Evolutionary conservation across 768 basidiomycete genomes (phyloP), one percentile per base, ranked within the genome.

Genomic region (Amanita phalloides): DNA sequence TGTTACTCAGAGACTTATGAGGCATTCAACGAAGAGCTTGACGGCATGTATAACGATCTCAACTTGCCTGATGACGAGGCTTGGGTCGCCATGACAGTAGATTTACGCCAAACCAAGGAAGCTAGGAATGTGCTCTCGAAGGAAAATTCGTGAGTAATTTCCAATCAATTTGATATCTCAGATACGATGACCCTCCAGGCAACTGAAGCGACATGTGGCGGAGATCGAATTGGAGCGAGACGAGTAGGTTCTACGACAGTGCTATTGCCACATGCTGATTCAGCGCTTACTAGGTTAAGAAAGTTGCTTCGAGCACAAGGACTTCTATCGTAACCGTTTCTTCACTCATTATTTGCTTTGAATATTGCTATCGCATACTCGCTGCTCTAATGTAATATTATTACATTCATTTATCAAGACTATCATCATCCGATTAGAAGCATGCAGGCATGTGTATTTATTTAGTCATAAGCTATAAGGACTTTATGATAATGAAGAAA

Each of bases 1-100:
- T 36, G 23, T 35, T 48, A 21, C 48, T 42, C 35, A 58, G 28
- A 45, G n/a, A 30, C 47, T 41, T 47, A 10, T 47, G 55, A 94
- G 91, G 87, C 90, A 2, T 94, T 96, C 70, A 95, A 96, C 63
- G 90, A 92, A 62, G 92, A 95, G 63, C 74, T 96, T 30, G 91
- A 93, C 57, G 81, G 78, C 14, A 90, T 95, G 88, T 95, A 83
- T 66, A 84, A 86, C 47, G 90, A 93, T 53, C 79, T 78, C 25
- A 78, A 85, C 54, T 77, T 94, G 45, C 90, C 92, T 9, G 81
- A 82, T 20, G 80, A 84, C 45, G 88, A 92, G 59, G 90, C 90
- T 1, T 93, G 86, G 81, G 63, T 69, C n/a, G 84, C 84, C 1
- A 75, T 95, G 74, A 76, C 80, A 25, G 68, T 70, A 39, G 90